Evolutionary conservation across 2,329 filamentous ascomycete genomes (phyloP), one percentile per base, ranked within the genome.

Genomic region (Diaporthe sp.): DNA sequence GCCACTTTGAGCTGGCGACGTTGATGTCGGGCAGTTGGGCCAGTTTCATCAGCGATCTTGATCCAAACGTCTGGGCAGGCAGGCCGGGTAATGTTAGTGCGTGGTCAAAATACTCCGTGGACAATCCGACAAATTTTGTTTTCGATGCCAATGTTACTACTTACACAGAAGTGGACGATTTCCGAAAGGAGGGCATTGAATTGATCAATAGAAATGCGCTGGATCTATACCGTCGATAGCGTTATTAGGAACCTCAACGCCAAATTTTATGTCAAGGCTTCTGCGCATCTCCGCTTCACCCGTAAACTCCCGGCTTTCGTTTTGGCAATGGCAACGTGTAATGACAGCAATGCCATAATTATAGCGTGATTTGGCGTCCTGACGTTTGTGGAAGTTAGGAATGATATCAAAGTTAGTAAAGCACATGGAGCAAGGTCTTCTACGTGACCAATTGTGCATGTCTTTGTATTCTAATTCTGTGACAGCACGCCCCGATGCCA

Each of bases 1-100:
- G 61, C 28, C 61, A 67, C 12, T 51, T 15, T 51, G 28, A 75
- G 25, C 46, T 77, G 22, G 72, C 76, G 4, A 65, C 34, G 10
- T 17, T 78, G 37, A 78, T 79, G 60, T 77, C 71, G 37, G 34
- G 74, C n/a, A 77, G 75, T 44, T 79, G 78, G 78, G 65, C 73
- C 13, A 57, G 70, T 12, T 79, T 79, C 34, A 74, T 76, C 4
- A 71, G 71, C 17, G 75, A 78, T 61, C 71, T 78, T 34, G 73
- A 78, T 42, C 78, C 78, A 8, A 79, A 79, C 39, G 25, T 46
- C 19, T 74, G 42, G 73, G 72, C 1, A 46, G 44, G 44, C 31
- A 51, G 62, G 31, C 46, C 22, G 10, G 62, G 44, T 13, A 51
- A 68, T 37, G 44, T 51, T 1, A 51, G 19, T 39, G 44, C 44